These are phyloP conservation scores for Neurospora africana DNA, from an alignment of 495 filamentous ascomycete species.

Conservation along the genomic window DNA sequence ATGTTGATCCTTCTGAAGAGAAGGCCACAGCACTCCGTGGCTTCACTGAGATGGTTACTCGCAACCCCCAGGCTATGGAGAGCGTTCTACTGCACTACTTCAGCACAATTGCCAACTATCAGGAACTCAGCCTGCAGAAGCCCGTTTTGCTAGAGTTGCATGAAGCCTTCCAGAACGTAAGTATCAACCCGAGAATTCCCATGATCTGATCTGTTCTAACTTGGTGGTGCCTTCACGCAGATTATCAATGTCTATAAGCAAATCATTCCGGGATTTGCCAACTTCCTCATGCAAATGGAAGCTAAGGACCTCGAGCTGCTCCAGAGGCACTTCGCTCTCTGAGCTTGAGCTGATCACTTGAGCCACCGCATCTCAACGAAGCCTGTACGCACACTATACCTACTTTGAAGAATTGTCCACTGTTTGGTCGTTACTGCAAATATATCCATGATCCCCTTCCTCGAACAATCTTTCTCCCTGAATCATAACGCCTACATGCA, in stretches of 20 bases:
- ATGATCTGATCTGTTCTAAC: background rate
- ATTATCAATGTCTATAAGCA: constrained; percentile 71
- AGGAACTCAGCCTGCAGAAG: constrained; percentile 40
- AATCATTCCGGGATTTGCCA: constrained; percentile 75
- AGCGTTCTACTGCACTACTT: constrained; percentile 73
- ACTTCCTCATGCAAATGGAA: constrained; percentile 62
- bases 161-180: constrained; percentile 37
- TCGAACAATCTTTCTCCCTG: background rate
- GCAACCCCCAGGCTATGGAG: constrained; percentile 89
- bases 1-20: constrained; percentile 83
- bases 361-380: background rate
- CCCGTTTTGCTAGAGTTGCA: constrained; percentile 36
- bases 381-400: background rate
- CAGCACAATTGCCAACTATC: constrained; percentile 67
- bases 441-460: background rate
- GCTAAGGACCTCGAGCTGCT: constrained; percentile 44
- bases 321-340: constrained; percentile 22
- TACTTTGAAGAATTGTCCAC: background rate
- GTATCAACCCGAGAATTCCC: constrained; percentile 1
- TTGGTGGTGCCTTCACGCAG: constrained; percentile 30
- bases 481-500: background rate
- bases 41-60: constrained; percentile 72
- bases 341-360: background rate
- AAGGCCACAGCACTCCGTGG: constrained; percentile 89
- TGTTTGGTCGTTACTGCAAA: background rate